These are phyloP conservation scores for Candida frijolesensis DNA, from an alignment of 1,139 yeast genomes.

Conservation along the genomic window DNA sequence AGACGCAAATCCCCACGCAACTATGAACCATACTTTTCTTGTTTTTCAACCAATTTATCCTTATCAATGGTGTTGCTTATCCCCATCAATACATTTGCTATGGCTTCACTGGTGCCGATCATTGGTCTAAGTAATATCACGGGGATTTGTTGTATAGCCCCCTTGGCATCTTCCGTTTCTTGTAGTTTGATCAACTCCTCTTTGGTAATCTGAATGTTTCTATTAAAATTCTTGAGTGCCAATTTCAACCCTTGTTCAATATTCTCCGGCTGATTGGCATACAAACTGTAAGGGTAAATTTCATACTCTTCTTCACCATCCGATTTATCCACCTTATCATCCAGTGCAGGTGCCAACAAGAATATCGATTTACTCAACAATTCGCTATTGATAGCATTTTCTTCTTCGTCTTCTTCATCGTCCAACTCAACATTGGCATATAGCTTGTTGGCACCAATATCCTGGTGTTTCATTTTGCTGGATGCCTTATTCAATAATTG, in stretches of 20 bases:
- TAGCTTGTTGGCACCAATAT: conserved; percentile 26
- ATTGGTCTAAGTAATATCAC: conserved; percentile 79
- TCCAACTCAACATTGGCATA: conserved; percentile 35
- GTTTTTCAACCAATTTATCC: conserved; percentile 40
- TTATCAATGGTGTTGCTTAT: conserved; percentile 81
- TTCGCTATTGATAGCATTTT: conserved; percentile 17
- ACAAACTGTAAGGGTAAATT: conserved; percentile 50
- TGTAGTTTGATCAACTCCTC: conserved; percentile 64
- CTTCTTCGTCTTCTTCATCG: conserved; percentile 23
- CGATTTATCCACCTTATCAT: conserved; percentile 28
- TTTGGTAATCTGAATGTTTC: conserved; percentile 67
- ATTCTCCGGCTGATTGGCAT: conserved; percentile 81
- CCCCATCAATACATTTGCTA: conserved; percentile 81
- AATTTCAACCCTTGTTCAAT: conserved; percentile 69
- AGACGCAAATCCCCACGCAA: not conserved
- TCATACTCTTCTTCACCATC: conserved; percentile 26
- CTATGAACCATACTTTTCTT: conserved; percentile 29
- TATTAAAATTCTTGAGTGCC: conserved; percentile 74
- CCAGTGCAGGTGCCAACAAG: conserved; percentile 16
- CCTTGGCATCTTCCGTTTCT: conserved; percentile 60
- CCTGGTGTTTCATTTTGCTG: conserved; percentile 17
- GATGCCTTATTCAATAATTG: conserved; percentile 15
- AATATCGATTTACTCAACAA: conserved; percentile 19
- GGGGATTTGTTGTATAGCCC: conserved; percentile 74
- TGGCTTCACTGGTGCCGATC: conserved; percentile 91